Percentiles rank a stretch among this genome's conserved stretches.
These are phyloP conservation scores for Pythium phragmiticola DNA, from an alignment of 352 stramenopile species.

Conservation along the genomic window DNA sequence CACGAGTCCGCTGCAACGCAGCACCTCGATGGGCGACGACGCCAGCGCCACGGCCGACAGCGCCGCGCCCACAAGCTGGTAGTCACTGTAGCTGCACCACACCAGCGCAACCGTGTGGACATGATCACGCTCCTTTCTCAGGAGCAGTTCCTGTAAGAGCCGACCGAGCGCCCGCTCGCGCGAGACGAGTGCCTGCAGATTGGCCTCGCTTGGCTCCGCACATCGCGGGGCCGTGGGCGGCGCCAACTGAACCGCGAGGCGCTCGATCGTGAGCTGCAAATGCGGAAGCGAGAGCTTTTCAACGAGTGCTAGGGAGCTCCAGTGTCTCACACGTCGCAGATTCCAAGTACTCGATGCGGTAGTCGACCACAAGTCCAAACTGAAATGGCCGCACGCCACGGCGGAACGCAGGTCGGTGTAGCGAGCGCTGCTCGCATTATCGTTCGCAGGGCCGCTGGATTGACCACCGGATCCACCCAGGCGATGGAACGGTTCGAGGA, in stretches of 20 bases:
- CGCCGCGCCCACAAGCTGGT: not conserved
- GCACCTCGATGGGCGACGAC: not conserved
- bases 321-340: not conserved
- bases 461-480: not conserved
- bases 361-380: not conserved
- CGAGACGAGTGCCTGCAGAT: not conserved
- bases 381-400: not conserved
- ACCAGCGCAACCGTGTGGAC: not conserved
- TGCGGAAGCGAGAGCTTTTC: not conserved
- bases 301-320: not conserved
- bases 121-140: not conserved
- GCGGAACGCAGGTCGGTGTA: not conserved
- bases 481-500: no score
- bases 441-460: not conserved
- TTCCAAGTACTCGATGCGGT: not conserved
- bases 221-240: not conserved
- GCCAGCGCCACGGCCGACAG: constrained; percentile 2
- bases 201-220: no score
- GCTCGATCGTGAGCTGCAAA: constrained; percentile 2
- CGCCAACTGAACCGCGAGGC: constrained; percentile 2
- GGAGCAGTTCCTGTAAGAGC: not conserved
- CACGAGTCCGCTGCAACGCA: not conserved
- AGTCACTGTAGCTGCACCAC: constrained; percentile 1
- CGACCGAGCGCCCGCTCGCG: not conserved
- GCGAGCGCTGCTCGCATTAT: not conserved